These are phyloP conservation scores for Cryptococcus sp. DNA, from an alignment of 1,284 basidiomycete species.

Conservation along the genomic window DNA sequence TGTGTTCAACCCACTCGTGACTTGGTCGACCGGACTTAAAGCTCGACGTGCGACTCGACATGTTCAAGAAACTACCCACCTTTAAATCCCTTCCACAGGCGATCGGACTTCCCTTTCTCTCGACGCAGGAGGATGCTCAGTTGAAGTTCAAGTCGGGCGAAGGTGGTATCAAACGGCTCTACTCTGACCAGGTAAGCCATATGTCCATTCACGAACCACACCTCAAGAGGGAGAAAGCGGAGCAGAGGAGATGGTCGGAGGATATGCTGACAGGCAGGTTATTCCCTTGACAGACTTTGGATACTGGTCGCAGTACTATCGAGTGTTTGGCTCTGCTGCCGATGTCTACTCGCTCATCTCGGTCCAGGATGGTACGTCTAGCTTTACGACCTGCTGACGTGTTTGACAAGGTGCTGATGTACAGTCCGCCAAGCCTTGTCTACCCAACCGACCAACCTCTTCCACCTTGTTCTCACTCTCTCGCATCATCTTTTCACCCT, in stretches of 20 bases:
- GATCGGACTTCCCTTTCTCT: constrained; percentile 46
- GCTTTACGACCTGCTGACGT: neutral
- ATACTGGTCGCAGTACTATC: constrained; percentile 83
- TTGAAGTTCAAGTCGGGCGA: constrained; percentile 76
- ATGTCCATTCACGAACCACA: neutral
- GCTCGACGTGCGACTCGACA: too few relatives aligned
- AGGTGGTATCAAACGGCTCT: constrained; percentile 68
- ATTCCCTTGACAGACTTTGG: constrained; percentile 61
- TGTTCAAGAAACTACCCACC: constrained; percentile 32
- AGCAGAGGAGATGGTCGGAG: neutral
- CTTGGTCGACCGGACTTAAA: too few relatives aligned
- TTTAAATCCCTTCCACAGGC: constrained; percentile 44
- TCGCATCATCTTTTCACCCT: constrained; percentile 72
- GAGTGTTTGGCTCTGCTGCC: constrained; percentile 75
- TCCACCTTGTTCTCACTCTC: constrained; percentile 69
- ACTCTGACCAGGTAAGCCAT: constrained; percentile 60
- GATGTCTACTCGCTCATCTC: constrained; percentile 84
- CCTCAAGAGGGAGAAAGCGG: neutral
- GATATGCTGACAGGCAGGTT: constrained; percentile 50
- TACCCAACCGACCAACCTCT: constrained; percentile 74
- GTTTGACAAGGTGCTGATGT: neutral
- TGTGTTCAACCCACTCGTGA: too few relatives aligned
- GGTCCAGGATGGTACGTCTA: constrained; percentile 67
- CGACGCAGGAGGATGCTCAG: constrained; percentile 70
- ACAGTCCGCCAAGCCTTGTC: constrained; percentile 72